Percentiles rank a stretch among this genome's conserved stretches.
Conservation (phyloP, 2,329 filamentous ascomycete species). For the Aureobasidium sp. region DNA sequence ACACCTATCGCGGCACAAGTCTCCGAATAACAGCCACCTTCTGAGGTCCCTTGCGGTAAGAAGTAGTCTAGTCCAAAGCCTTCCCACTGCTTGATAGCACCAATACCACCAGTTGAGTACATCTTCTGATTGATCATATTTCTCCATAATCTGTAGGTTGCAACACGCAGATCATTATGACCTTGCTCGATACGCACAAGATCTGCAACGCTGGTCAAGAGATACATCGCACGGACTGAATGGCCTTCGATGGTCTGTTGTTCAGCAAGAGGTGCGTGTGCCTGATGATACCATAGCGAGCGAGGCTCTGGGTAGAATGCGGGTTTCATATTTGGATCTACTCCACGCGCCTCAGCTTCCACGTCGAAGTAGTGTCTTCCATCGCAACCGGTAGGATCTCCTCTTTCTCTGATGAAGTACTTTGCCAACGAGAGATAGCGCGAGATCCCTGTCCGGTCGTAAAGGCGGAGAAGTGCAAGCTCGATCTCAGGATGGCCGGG, state of each 20-base stretch:
- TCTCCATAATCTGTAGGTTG: constrained; percentile 45
- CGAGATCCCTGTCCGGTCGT: constrained; percentile 30
- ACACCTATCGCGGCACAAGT: constrained; percentile 53
- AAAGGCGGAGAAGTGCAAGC: constrained; percentile 39
- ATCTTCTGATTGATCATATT: constrained; percentile 55
- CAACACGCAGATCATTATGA: constrained; percentile 20
- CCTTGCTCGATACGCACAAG: constrained; percentile 34
- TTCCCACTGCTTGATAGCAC: constrained; percentile 49
- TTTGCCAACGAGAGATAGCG: constrained; percentile 39
- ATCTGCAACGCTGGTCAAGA: constrained; percentile 51
- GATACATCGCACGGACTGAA: constrained; percentile 51
- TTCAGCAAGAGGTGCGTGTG: constrained; percentile 46
- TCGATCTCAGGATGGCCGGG: constrained; percentile 52
- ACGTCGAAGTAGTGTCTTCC: constrained; percentile 47
- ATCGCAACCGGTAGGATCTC: constrained; percentile 42
- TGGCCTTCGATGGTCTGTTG: constrained; percentile 51
- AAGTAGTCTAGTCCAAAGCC: constrained; percentile 53
- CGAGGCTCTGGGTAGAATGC: constrained; percentile 13
- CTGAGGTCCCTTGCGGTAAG: constrained; percentile 45
- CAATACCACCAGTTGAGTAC: constrained; percentile 55
- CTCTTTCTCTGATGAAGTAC: constrained; percentile 52
- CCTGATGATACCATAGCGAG: constrained; percentile 46
- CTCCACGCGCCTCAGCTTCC: constrained; percentile 44
- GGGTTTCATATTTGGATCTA: constrained; percentile 27
- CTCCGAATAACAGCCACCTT: constrained; percentile 54